phyloP scores from a whole-genome alignment of 768 basidiomycete species.

The Termitomyces sp. region DNA sequence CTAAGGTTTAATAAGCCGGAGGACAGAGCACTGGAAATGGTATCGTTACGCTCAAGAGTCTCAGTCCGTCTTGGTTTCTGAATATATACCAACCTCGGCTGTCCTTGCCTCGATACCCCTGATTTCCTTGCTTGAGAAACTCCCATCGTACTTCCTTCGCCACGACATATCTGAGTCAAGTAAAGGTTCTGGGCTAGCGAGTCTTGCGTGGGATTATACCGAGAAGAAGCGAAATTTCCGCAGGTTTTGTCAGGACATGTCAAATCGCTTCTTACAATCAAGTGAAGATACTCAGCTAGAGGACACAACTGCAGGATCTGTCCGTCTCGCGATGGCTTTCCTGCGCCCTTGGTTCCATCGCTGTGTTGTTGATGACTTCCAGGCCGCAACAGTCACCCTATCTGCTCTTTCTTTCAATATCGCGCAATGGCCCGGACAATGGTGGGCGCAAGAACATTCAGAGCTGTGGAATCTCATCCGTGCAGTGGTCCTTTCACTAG shows the following conservation, averaged over 20 bases:
- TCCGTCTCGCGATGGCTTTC: constrained; percentile 64
- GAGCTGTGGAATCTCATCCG: constrained; percentile 60
- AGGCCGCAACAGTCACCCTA: constrained; percentile 30
- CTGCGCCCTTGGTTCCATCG: constrained; percentile 69
- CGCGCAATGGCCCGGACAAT: constrained; percentile 64
- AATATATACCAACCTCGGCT: constrained; percentile 61
- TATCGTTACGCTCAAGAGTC: constrained; percentile 71
- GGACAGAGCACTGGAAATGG: constrained; percentile 68
- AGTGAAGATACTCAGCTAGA: constrained; percentile 53
- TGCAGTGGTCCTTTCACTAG: constrained; percentile 56
- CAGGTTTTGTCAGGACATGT: constrained; percentile 69
- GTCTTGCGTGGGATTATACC: constrained; percentile 51
- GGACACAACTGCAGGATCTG: constrained; percentile 65
- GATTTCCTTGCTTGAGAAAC: constrained; percentile 55
- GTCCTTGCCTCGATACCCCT: constrained; percentile 72
- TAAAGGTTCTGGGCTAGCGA: constrained; percentile 28
- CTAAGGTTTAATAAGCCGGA: constrained; percentile 10
- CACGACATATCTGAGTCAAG: constrained; percentile 20
- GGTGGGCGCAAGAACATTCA: constrained; percentile 63
- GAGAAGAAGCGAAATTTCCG: constrained; percentile 60
- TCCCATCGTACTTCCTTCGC: constrained; percentile 68
- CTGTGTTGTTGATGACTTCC: constrained; percentile 35
- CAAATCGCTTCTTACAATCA: constrained; percentile 55
- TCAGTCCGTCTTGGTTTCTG: constrained; percentile 71
- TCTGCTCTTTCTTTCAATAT: constrained; percentile 44